A percentile compares a stretch with the other conserved stretches of the same genome.
Conservation (phyloP, 2,329 filamentous ascomycete genomes). For the Diaporthe humulicola region DNA sequence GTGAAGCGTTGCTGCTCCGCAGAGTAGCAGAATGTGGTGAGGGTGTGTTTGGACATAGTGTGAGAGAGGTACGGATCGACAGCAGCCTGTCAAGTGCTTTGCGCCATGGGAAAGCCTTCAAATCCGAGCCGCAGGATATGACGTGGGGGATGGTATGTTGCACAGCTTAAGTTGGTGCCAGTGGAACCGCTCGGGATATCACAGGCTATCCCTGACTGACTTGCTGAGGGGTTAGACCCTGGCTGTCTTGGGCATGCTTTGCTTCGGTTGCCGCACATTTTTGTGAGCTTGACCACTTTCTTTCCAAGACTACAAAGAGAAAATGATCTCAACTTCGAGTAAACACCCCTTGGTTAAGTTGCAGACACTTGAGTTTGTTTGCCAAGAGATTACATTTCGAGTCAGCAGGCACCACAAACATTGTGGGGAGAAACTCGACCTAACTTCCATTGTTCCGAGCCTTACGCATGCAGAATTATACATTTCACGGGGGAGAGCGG, state of each 20-base stretch:
- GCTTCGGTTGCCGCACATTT: neutral
- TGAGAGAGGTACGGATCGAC: neutral
- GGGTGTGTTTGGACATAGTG: constrained; percentile 26
- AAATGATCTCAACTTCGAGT: neutral
- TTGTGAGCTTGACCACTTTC: neutral
- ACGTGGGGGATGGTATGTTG: neutral
- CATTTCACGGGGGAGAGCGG: neutral
- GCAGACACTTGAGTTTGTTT: neutral
- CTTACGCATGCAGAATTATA: neutral
- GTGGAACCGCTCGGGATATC: constrained; percentile 7
- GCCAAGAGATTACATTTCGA: neutral
- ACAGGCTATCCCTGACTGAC: neutral
- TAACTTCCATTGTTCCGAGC: neutral
- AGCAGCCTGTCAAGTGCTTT: neutral
- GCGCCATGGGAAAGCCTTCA: neutral
- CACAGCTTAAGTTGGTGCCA: neutral
- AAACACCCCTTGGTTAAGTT: too few species aligned
- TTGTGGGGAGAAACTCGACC: neutral
- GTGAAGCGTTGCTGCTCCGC: constrained; percentile 2
- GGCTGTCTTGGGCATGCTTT: neutral
- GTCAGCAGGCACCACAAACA: neutral
- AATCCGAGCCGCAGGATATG: neutral
- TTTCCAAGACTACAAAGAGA: neutral
- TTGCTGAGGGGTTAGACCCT: constrained; percentile 14
- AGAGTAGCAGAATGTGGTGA: constrained; percentile 32